These are phyloP conservation scores for Graphilbum sp. DNA, from an alignment of 2,329 filamentous ascomycete species.

Conservation along the genomic window DNA sequence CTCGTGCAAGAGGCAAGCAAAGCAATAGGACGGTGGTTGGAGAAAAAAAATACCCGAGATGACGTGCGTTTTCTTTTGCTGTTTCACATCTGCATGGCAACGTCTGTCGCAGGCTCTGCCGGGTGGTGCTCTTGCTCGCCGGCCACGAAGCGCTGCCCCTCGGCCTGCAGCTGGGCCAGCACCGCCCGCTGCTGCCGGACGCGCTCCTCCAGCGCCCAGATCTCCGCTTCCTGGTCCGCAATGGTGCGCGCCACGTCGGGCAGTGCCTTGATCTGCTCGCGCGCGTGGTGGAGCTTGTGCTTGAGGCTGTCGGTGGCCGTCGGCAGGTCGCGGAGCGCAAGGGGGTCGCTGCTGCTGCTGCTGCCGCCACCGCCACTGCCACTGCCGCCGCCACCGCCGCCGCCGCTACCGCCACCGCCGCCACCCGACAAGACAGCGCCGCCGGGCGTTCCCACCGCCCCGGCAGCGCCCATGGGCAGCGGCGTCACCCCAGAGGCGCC, in stretches of 20 bases:
- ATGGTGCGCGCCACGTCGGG: conserved; percentile 54
- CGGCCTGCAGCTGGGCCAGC: conserved; percentile 35
- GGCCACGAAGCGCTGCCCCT: conserved; percentile 25
- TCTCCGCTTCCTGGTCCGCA: conserved; percentile 56
- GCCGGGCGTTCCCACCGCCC: conserved; percentile 11
- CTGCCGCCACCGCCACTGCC: conserved; percentile 5
- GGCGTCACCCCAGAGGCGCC: conserved; percentile 1
- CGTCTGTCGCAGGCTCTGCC: too few relatives aligned
- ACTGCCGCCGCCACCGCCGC: conserved; percentile 9
- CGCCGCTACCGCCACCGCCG: conserved; percentile 14
- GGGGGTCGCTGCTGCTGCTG: conserved; percentile 11
- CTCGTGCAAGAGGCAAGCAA: too few relatives aligned
- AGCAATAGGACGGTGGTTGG: too few relatives aligned
- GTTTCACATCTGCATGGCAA: conserved; percentile 23
- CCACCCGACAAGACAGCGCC: neutral
- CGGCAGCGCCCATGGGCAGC: neutral
- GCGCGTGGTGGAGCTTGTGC: conserved; percentile 67
- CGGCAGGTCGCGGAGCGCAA: conserved; percentile 57
- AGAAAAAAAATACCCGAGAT: too few relatives aligned
- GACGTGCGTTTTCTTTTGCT: too few relatives aligned
- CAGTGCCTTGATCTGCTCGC: conserved; percentile 45
- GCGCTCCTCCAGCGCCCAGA: conserved; percentile 45
- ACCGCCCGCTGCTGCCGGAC: conserved; percentile 46
- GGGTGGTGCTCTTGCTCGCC: conserved; percentile 15
- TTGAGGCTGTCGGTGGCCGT: conserved; percentile 64